phyloP scores from a whole-genome alignment of 106 monocot genomes.

The Dactylorhiza incarnata region DNA sequence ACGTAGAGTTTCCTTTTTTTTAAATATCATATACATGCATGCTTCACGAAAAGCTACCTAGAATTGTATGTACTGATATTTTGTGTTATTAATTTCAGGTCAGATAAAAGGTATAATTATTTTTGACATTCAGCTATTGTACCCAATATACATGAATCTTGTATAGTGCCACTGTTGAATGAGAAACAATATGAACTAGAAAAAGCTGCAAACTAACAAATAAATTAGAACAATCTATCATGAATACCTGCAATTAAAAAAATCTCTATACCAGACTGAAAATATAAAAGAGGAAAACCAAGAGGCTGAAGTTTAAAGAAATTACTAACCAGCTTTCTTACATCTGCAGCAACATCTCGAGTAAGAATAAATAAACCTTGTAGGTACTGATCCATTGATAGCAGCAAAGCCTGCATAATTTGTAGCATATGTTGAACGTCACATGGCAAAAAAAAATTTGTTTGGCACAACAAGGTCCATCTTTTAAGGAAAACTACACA shows the following conservation, averaged over 20 bases:
- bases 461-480: background rate
- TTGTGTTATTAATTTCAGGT: too few relatives aligned
- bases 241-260: too few relatives aligned
- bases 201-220: background rate
- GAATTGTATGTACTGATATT: too few relatives aligned
- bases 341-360: constrained; percentile 69
- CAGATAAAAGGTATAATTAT: too few relatives aligned
- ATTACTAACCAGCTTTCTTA: constrained; percentile 75
- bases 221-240: background rate
- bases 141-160: background rate
- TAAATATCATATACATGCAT: too few relatives aligned
- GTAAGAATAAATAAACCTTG: constrained; percentile 94
- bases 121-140: too few relatives aligned
- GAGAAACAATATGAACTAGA: background rate
- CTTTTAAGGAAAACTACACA: constrained; percentile 2
- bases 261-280: background rate
- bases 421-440: background rate
- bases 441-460: background rate
- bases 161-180: background rate
- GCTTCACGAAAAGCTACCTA: too few relatives aligned
- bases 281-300: background rate
- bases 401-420: constrained; percentile 65
- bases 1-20: too few relatives aligned
- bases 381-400: constrained; percentile 90
- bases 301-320: background rate